Conservation (phyloP, 2,329 filamentous ascomycete species). For the Colletotrichum lentis region DNA sequence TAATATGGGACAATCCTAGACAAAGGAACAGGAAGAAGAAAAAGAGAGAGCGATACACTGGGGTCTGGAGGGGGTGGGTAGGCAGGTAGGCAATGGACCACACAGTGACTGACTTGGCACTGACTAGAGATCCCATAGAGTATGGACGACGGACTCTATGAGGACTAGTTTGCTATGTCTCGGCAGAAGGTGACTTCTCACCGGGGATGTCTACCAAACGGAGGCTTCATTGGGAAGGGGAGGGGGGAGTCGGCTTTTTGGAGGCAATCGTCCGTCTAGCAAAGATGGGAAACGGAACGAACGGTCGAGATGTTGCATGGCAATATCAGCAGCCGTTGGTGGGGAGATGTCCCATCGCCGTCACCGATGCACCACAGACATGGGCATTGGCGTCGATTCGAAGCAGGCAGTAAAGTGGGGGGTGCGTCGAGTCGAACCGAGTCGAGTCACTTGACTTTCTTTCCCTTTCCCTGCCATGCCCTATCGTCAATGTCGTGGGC, state of each 20-base stretch:
- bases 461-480: constrained; percentile 9
- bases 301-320: constrained; percentile 11
- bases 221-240: constrained; percentile 26
- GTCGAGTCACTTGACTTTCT: constrained; percentile 45
- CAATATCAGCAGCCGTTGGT: constrained; percentile 21
- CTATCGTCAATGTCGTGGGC: not conserved
- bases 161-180: constrained; percentile 14
- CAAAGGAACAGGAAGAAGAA: constrained; percentile 11
- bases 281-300: constrained; percentile 38
- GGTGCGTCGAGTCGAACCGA: constrained; percentile 37
- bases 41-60: constrained; percentile 8
- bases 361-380: not conserved
- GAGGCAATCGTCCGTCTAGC: constrained; percentile 22
- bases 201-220: constrained; percentile 28
- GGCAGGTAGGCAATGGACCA: constrained; percentile 6
- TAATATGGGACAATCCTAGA: constrained; percentile 10
- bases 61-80: constrained; percentile 5
- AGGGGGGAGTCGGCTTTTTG: constrained; percentile 11
- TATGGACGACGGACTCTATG: constrained; percentile 1
- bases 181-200: constrained; percentile 24
- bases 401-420: constrained; percentile 40
- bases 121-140: constrained; percentile 9
- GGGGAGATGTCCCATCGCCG: constrained; percentile 13
- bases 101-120: not conserved
- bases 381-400: not conserved